These are phyloP conservation scores for Vaccinium darrowii DNA, from an alignment of 148 eudicot genomes.

Conservation along the genomic window DNA sequence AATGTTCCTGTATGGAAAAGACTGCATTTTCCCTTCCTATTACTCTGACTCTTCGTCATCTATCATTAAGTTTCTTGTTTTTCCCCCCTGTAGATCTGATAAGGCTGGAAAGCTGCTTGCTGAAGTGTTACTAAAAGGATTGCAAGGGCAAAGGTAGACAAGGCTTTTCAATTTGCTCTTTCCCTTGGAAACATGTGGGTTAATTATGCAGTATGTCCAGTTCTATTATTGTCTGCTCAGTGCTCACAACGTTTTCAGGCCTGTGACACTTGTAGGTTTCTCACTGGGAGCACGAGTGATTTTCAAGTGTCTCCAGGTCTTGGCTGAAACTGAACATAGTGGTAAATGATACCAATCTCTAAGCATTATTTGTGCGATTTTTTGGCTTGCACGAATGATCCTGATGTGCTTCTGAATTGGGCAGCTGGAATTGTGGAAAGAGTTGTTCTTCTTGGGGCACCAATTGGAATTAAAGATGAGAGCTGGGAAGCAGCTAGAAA, in stretches of 20 bases:
- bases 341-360: slow-evolving; percentile 36
- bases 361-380: not conserved
- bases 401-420: slow-evolving; percentile 21
- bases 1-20: not conserved
- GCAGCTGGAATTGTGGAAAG: slow-evolving; percentile 88
- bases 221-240: slow-evolving; percentile 14
- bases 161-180: slow-evolving; percentile 7
- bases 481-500: slow-evolving; percentile 89
- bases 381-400: slow-evolving; percentile 10
- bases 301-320: slow-evolving; percentile 78
- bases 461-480: slow-evolving; percentile 74
- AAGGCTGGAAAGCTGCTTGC: slow-evolving; percentile 98
- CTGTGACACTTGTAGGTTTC: slow-evolving; percentile 93
- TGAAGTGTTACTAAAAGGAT: slow-evolving; percentile 77
- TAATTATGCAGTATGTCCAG: not conserved
- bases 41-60: not conserved
- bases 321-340: slow-evolving; percentile 53
- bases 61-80: not conserved
- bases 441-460: slow-evolving; percentile 95
- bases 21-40: not conserved
- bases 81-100: slow-evolving; percentile 55
- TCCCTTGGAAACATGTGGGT: not conserved
- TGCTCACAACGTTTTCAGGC: slow-evolving; percentile 57
- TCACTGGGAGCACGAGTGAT: slow-evolving; percentile 98
- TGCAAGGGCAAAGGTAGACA: slow-evolving; percentile 87